Base-by-base conservation (phyloP, 129 eudicot species). In the Flaveria brownii region DNA sequence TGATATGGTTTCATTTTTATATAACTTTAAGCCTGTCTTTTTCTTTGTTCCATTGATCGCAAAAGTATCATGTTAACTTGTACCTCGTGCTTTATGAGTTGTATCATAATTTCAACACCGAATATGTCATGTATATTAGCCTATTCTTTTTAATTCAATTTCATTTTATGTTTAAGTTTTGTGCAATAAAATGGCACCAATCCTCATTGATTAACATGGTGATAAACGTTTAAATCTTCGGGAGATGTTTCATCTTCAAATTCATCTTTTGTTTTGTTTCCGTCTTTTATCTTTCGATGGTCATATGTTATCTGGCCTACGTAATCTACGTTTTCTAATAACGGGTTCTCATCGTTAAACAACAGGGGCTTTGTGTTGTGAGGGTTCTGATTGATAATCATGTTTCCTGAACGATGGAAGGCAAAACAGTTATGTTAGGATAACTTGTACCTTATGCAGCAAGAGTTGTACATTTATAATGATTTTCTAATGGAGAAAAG, bases 21-120 rank as follows among this genome's bases (percentile, higher is more conserved):
- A 52, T 73, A 54, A 18, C 26, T 54, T 74, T 28, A 30, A 46
- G 54, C 16, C 69, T 36, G 75, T 80, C 78, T 25, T 80, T 80
- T 80, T 80, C 79, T 55, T 73, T 73, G 42, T 23, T 65, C 26
- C 73, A n/a, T 63, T 61, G 72, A 79, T 71, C 59, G 82, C 41
- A 73, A 72, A 51, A 73, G 50, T 25, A 79, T 64, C 68, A 41
- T 73, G 23, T 13, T 43, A 12, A 14, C 41, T 72, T 72, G 79
- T 80, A 79, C 68, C 7, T 72, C 64, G 9, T 43, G 39, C 47
- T 67, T 54, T 14, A 36, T 5, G 47, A 22, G 0, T 46, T 71
- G 73, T 65, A 11, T 4, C n/a, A 16, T 69, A 62, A 51, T 49
- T 46, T 54, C 64, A 46, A 77, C 26, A 30, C 2, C 20, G 13